phyloP scores from a whole-genome alignment of 495 filamentous ascomycete species.

The Geopyxis carbonaria region DNA sequence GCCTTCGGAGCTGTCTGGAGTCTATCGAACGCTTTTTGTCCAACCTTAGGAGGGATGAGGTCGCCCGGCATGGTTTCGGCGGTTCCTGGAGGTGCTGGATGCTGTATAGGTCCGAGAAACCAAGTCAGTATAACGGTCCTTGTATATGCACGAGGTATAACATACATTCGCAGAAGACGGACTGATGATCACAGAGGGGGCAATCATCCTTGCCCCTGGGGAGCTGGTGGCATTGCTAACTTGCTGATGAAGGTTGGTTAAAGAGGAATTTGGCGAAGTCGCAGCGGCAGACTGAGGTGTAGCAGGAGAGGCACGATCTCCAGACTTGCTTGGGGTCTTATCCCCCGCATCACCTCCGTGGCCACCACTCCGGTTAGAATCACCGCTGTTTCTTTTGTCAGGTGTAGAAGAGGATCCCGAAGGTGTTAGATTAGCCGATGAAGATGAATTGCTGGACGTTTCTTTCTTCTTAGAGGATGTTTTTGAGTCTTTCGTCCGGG shows the following conservation, averaged over 20 bases:
- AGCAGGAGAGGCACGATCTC: constrained; percentile 28
- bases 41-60: constrained; percentile 77
- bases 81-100: constrained; percentile 81
- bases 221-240: constrained; percentile 19
- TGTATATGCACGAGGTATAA: neutral
- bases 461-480: constrained; percentile 83
- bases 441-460: constrained; percentile 50
- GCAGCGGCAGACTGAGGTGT: constrained; percentile 28
- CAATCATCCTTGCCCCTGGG: constrained; percentile 27
- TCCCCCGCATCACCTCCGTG: constrained; percentile 54
- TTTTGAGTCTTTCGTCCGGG: constrained; percentile 82
- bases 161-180: constrained; percentile 71
- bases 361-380: constrained; percentile 46
- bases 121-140: neutral
- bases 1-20: constrained; percentile 77
- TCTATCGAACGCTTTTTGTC: constrained; percentile 79
- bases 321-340: constrained; percentile 31
- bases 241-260: constrained; percentile 21
- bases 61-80: constrained; percentile 97
- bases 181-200: constrained; percentile 88
- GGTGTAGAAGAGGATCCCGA: constrained; percentile 67
- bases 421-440: constrained; percentile 44
- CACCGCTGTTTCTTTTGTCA: constrained; percentile 55
- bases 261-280: constrained; percentile 13
- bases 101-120: constrained; percentile 34